Evolutionary conservation across 2,329 filamentous ascomycete species (phyloP).

Genomic region (Cladosporium sp.): DNA sequence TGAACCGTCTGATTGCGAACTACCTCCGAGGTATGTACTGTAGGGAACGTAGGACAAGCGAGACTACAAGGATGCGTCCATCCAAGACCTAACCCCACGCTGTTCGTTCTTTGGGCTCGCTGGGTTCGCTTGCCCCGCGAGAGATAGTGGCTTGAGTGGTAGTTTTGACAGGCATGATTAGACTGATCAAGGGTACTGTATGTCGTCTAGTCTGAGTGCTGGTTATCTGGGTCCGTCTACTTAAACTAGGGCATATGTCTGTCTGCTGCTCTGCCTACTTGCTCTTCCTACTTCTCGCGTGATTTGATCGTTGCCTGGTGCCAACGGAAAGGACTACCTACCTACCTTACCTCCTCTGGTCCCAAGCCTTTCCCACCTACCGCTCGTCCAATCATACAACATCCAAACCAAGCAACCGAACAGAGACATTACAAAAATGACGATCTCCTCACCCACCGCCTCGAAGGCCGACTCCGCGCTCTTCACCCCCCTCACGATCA

Average conservation of each 20-base stretch:
- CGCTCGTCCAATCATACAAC: background rate
- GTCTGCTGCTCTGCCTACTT: background rate
- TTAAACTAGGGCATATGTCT: background rate
- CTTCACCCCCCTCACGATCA: constrained; percentile 47
- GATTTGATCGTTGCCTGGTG: background rate
- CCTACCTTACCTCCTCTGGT: too few relatives aligned
- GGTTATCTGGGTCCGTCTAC: background rate
- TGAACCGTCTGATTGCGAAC: too few relatives aligned
- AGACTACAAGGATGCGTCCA: too few relatives aligned
- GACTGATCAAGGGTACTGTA: too few relatives aligned
- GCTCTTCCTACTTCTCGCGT: background rate
- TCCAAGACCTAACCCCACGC: too few relatives aligned
- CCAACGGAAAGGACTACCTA: too few relatives aligned
- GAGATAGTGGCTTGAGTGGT: background rate
- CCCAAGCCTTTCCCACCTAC: background rate
- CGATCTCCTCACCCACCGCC: background rate
- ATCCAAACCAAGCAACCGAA: too few relatives aligned
- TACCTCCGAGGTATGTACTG: too few relatives aligned
- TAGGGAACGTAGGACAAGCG: too few relatives aligned
- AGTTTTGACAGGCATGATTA: too few relatives aligned
- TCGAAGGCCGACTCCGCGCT: constrained; percentile 34
- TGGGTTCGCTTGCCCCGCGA: background rate
- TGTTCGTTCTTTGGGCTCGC: too few relatives aligned
- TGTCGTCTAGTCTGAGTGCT: background rate
- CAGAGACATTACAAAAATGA: background rate